Conservation (phyloP, 1,284 basidiomycete species). For the Violaceomyces palustris region DNA sequence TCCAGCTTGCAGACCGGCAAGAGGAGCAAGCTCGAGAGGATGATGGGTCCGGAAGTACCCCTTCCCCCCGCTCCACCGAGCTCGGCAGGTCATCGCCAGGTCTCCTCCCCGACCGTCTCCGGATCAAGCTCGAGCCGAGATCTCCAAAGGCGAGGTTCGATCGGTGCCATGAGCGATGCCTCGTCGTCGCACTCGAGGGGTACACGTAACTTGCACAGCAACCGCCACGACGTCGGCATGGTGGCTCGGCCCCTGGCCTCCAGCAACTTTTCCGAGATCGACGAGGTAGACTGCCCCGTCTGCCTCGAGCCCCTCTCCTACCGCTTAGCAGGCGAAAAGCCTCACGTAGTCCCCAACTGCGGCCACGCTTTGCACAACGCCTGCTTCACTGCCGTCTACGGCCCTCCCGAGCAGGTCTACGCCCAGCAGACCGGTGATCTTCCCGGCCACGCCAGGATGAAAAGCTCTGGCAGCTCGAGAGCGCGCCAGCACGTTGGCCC, state of each 20-base stretch:
- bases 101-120: slow-evolving; percentile 1
- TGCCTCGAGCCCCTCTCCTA: slow-evolving; percentile 84
- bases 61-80: not conserved
- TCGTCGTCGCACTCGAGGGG: slow-evolving; percentile 12
- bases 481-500: too few species aligned
- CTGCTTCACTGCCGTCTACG: slow-evolving; percentile 92
- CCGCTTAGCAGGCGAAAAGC: slow-evolving; percentile 80
- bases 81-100: not conserved
- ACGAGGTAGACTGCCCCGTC: slow-evolving; percentile 81
- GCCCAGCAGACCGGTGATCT: slow-evolving; percentile 15
- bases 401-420: slow-evolving; percentile 65
- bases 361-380: slow-evolving; percentile 95
- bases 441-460: slow-evolving; percentile 6
- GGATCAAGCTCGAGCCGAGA: too few species aligned
- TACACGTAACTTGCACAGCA: slow-evolving; percentile 13
- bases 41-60: slow-evolving; percentile 31
- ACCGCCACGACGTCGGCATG: not conserved
- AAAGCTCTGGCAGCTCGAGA: slow-evolving; percentile 9
- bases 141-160: too few species aligned
- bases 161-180: slow-evolving; percentile 7
- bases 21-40: slow-evolving; percentile 34
- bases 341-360: slow-evolving; percentile 90
- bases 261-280: slow-evolving; percentile 62
- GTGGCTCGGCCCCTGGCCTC: slow-evolving; percentile 2
- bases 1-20: slow-evolving; percentile 11